Base-by-base conservation (phyloP, 495 filamentous ascomycete genomes). In the Daldinia grandis region DNA sequence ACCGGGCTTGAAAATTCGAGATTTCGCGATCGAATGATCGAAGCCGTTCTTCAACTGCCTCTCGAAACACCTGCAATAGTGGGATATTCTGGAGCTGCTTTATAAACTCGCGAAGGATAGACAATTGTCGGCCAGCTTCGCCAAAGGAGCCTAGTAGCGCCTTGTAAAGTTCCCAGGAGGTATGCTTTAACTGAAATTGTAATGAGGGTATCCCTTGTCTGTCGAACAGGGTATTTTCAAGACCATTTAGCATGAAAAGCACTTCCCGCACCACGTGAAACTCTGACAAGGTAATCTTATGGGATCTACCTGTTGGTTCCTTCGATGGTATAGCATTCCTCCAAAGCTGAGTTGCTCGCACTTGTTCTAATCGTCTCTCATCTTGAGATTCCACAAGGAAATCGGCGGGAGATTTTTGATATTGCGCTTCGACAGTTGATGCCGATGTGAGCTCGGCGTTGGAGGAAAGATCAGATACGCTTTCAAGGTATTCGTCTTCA, bases 231-330 rank as follows among this genome's bases (percentile, higher is more conserved):
- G 87, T 89, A 0, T 92, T 96, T 37, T 89, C 87, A 19, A 97
- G 80, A 0, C 93, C 94, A 33, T 87, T 84, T 0, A 98, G 86
- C 93, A 97, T 95, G 69, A 92, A 94, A 0, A 97, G 81, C 1
- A 87, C 83, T 69, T 98, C 94, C 44, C 94, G 89, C 33, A 94
- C 81, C 4, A 88, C 76, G 61, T 95, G 91, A 1, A 91, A 80
- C 72, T 95, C 93, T 0, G 92, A 89, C 35, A 96, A 79, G 3
- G 80, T 57, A 4, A 78, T 77, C 72, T 87, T 80, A 71, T 82
- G 64, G 58, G 80, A 51, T 69, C 66, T 71, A 68, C 77, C 69
- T 66, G 78, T 66, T 38, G 71, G 64, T 24, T 81, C 74, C 19
- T 75, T 78, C 14, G 57, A 27, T 8, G 62, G 72, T 2, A 49